Conservation (phyloP, 2,329 filamentous ascomycete species). For the Periconia sp. region DNA sequence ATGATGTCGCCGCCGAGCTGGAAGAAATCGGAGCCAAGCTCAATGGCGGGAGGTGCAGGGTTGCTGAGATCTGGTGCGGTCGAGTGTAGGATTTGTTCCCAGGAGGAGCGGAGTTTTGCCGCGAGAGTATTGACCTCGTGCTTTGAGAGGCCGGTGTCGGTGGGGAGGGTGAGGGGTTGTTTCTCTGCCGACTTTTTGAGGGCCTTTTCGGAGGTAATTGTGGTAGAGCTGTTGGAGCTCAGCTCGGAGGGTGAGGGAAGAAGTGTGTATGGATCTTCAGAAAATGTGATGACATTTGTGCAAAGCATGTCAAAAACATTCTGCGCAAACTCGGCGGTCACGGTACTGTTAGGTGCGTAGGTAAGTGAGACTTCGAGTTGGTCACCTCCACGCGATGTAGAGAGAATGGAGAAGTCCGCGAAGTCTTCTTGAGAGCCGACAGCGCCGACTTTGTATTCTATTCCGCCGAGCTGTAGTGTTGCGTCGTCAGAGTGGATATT, state of each 20-base stretch:
- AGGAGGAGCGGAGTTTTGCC: conserved; percentile 31
- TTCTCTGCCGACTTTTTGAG: conserved; percentile 33
- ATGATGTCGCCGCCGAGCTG: conserved; percentile 43
- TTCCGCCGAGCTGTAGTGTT: conserved; percentile 55
- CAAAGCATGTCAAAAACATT: conserved; percentile 52
- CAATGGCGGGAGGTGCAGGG: conserved; percentile 22
- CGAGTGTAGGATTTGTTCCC: conserved; percentile 33
- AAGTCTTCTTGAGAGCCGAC: conserved; percentile 40
- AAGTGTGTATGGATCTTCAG: conserved; percentile 33
- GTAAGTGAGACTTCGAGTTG: conserved; percentile 37
- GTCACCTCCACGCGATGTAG: conserved; percentile 26
- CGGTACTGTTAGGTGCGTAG: conserved; percentile 49
- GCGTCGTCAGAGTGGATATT: conserved; percentile 45
- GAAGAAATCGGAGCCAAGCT: conserved; percentile 40
- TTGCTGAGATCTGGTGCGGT: conserved; percentile 17
- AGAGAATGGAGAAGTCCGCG: conserved; percentile 40
- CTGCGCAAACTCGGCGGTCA: conserved; percentile 58
- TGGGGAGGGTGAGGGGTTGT: conserved; percentile 27
- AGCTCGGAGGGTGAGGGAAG: conserved; percentile 34
- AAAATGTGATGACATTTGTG: conserved; percentile 31
- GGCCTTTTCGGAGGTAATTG: conserved; percentile 26
- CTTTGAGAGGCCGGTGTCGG: conserved; percentile 31
- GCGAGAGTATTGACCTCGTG: conserved; percentile 31
- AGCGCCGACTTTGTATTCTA: conserved; percentile 36
- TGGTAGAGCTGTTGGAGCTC: conserved; percentile 29